Evolutionary conservation across 2,329 filamentous ascomycete species (phyloP).

Genomic region (Rhexocercosporidium sp.): DNA sequence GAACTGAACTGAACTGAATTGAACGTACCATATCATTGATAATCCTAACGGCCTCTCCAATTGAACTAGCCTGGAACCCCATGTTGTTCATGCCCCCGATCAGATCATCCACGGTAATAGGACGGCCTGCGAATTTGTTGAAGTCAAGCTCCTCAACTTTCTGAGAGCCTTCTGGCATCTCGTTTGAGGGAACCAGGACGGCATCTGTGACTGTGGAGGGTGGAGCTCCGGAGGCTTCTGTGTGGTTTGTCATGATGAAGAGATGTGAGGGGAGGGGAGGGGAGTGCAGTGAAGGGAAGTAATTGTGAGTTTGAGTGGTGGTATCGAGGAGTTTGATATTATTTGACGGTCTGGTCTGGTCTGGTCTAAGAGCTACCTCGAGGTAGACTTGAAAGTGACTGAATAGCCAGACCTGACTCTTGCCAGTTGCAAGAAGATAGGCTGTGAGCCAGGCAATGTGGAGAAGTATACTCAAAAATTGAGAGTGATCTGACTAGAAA

Average conservation of each 20-base stretch:
- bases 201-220: slow-evolving; percentile 74
- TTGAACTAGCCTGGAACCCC: slow-evolving; percentile 82
- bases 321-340: background rate
- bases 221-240: slow-evolving; percentile 10
- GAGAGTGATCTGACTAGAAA: background rate
- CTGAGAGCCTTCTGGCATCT: slow-evolving; percentile 77
- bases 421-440: background rate
- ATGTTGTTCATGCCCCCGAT: slow-evolving; percentile 82
- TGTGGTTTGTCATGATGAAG: slow-evolving; percentile 12
- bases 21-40: slow-evolving; percentile 90
- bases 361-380: background rate
- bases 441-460: background rate
- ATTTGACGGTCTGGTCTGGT: background rate
- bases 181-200: slow-evolving; percentile 83
- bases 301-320: background rate
- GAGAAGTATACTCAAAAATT: background rate
- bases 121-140: slow-evolving; percentile 73
- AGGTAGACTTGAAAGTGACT: no score
- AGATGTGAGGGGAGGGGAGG: background rate
- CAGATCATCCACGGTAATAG: slow-evolving; percentile 86
- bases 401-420: no score
- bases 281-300: background rate
- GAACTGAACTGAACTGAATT: no score
- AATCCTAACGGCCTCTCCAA: slow-evolving; percentile 86
- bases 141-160: slow-evolving; percentile 93